These are phyloP conservation scores for Lyophyllum atratum DNA, from an alignment of 768 basidiomycete genomes.

Conservation along the genomic window DNA sequence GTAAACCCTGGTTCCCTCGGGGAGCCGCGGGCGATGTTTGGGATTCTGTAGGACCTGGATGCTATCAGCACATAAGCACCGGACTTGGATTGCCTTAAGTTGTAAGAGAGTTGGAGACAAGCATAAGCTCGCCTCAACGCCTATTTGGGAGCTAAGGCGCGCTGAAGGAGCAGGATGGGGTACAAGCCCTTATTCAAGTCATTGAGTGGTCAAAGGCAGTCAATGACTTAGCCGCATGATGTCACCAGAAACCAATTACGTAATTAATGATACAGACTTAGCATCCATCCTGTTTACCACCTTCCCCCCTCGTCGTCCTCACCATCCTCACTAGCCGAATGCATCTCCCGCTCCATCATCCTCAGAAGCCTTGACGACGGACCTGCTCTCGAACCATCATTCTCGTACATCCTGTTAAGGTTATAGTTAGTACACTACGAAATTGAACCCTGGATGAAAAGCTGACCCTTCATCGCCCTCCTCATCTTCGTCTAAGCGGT, in stretches of 20 bases:
- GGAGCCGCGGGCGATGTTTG: too few relatives aligned
- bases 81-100: not conserved
- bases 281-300: not conserved
- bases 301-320: not conserved
- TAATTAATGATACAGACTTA: not conserved
- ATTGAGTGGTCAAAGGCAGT: not conserved
- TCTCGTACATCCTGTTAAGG: slow-evolving; percentile 3
- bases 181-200: not conserved
- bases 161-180: not conserved
- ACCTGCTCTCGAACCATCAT: slow-evolving; percentile 15
- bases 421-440: not conserved
- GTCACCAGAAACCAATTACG: not conserved
- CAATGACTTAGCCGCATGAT: not conserved
- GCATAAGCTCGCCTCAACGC: too few relatives aligned
- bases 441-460: not conserved
- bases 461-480: not conserved
- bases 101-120: not conserved
- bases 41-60: not conserved
- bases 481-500: not conserved
- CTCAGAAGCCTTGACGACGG: slow-evolving; percentile 12
- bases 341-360: slow-evolving; percentile 2
- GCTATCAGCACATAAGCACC: not conserved
- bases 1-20: too few relatives aligned
- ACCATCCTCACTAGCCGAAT: not conserved
- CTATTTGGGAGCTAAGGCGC: too few relatives aligned